phyloP scores from a whole-genome alignment of 169 alveolate genomes.

The Eimeria brunetti region DNA sequence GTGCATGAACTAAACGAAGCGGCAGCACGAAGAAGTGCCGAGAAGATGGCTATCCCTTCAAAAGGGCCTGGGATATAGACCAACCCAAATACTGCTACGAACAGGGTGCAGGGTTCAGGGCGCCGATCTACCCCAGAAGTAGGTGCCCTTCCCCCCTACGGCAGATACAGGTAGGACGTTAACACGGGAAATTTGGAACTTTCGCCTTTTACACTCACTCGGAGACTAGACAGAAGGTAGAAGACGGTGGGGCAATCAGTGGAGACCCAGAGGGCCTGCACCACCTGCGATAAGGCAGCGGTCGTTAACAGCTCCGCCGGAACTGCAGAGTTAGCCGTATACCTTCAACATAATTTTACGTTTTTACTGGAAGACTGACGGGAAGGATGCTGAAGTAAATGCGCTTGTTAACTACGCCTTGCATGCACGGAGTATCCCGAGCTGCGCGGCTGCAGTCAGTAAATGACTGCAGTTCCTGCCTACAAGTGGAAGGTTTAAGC shows the following conservation, averaged over 20 bases:
- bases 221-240: constrained; percentile 15
- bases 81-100: neutral
- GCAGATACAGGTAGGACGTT: neutral
- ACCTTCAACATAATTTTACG: neutral
- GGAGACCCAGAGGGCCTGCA: neutral
- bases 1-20: neutral
- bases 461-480: neutral
- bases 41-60: neutral
- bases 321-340: neutral
- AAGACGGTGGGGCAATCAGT: constrained; percentile 34
- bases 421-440: neutral
- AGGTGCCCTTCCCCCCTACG: neutral
- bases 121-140: neutral
- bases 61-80: neutral
- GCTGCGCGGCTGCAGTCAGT: neutral
- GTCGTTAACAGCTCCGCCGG: neutral
- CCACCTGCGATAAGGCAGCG: neutral
- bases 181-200: neutral
- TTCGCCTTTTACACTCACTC: neutral
- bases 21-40: neutral
- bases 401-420: neutral
- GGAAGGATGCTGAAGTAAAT: neutral
- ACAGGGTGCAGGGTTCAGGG: neutral
- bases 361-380: neutral
- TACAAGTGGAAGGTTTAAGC: neutral